Evolutionary conservation across 176 grass and related monocot genomes (phyloP).

Genomic region (Alloteropsis semialata): DNA sequence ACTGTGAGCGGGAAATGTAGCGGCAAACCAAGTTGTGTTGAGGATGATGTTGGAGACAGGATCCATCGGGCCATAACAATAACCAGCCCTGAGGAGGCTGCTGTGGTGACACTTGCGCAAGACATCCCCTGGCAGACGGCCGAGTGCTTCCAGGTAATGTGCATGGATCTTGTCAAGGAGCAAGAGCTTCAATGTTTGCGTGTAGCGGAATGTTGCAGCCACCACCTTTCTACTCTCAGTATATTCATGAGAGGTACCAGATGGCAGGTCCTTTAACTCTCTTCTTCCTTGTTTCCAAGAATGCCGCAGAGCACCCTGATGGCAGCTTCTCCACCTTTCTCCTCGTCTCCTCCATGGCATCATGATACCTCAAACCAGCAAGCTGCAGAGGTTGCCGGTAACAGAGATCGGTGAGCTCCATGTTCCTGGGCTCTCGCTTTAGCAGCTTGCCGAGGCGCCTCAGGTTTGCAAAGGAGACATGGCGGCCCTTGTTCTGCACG

Average conservation of each 20-base stretch:
- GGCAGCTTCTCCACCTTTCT: too few species aligned
- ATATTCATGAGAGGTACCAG: not conserved
- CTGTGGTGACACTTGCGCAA: not conserved
- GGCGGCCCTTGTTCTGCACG: not conserved
- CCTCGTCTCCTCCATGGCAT: not conserved
- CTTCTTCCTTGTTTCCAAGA: not conserved
- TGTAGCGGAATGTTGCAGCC: not conserved
- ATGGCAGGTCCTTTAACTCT: not conserved
- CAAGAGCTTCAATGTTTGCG: not conserved
- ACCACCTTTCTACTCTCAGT: not conserved
- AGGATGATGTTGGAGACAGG: constrained; percentile 10
- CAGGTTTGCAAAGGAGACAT: not conserved
- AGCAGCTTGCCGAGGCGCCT: not conserved
- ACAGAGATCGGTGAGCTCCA: not conserved
- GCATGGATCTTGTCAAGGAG: not conserved
- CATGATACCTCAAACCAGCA: not conserved
- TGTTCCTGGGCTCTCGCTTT: not conserved
- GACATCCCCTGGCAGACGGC: not conserved
- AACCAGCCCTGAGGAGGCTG: not conserved
- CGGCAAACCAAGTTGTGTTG: not conserved
- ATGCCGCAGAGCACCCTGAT: too few species aligned
- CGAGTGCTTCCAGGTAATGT: not conserved
- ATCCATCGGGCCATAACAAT: not conserved
- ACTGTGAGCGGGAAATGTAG: not conserved
- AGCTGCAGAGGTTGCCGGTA: not conserved